phyloP scores from a whole-genome alignment of 1,284 basidiomycete species.

The Rhodotorula sp. region DNA sequence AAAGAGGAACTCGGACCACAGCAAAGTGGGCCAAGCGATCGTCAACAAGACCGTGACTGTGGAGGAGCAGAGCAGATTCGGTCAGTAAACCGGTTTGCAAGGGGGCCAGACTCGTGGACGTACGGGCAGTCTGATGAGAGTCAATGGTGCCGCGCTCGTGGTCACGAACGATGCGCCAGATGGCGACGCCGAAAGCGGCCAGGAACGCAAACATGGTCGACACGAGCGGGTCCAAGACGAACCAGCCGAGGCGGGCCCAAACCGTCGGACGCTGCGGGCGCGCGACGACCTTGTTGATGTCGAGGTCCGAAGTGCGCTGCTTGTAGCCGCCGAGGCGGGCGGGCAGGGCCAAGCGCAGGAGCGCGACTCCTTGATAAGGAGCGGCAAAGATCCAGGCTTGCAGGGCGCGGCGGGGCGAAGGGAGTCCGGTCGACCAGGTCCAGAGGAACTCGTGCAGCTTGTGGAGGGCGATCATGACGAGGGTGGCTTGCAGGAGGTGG shows the following conservation, averaged over 20 bases:
- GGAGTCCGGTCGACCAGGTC: slow-evolving; percentile 32
- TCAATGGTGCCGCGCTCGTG: slow-evolving; percentile 36
- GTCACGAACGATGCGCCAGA: slow-evolving; percentile 34
- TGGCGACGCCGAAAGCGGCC: slow-evolving; percentile 36
- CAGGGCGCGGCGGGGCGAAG: slow-evolving; percentile 37
- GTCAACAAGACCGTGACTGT: slow-evolving; percentile 43
- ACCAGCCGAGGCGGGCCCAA: slow-evolving; percentile 31
- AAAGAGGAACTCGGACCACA: slow-evolving; percentile 42
- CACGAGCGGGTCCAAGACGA: slow-evolving; percentile 37
- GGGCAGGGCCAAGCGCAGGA: slow-evolving; percentile 41
- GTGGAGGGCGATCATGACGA: slow-evolving; percentile 37
- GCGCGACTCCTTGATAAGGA: slow-evolving; percentile 41
- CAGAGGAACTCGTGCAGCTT: slow-evolving; percentile 40
- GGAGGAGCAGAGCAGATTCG: not conserved
- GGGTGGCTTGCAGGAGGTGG: slow-evolving; percentile 36
- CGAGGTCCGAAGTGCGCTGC: slow-evolving; percentile 37
- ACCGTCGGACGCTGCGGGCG: slow-evolving; percentile 20
- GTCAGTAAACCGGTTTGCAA: too few relatives aligned
- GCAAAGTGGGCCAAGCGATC: slow-evolving; percentile 42
- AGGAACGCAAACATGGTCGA: slow-evolving; percentile 33
- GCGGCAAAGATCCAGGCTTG: slow-evolving; percentile 43
- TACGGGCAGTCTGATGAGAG: slow-evolving; percentile 41
- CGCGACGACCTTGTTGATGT: slow-evolving; percentile 33
- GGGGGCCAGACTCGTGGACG: slow-evolving; percentile 1
- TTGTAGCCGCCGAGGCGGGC: slow-evolving; percentile 37